phyloP scores from a whole-genome alignment of 73 alveolate species.

The Symbiodinium natans region DNA sequence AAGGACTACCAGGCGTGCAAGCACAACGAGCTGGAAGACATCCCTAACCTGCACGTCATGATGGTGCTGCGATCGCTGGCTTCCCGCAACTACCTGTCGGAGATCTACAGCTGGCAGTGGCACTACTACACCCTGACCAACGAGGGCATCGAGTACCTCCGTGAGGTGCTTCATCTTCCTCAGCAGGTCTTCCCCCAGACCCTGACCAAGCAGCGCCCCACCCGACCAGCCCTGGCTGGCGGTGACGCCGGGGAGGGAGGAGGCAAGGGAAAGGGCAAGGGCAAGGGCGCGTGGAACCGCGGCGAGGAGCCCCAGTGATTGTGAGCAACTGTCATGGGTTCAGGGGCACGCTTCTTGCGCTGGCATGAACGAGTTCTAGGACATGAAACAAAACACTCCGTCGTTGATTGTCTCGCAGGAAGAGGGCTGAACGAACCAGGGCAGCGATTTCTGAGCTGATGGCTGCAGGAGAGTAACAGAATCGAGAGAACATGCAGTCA shows the following conservation, averaged over 20 bases:
- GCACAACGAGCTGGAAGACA: slow-evolving; percentile 95
- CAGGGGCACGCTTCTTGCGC: neutral
- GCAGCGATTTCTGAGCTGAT: neutral
- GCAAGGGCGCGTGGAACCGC: slow-evolving; percentile 92
- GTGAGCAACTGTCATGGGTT: neutral
- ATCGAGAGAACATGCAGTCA: neutral
- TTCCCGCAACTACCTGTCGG: slow-evolving; percentile 95
- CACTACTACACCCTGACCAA: slow-evolving; percentile 96
- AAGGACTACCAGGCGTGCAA: slow-evolving; percentile 97
- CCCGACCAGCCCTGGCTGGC: slow-evolving; percentile 85
- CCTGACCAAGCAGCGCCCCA: slow-evolving; percentile 91
- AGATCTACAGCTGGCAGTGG: slow-evolving; percentile 96
- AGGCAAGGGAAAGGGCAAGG: slow-evolving; percentile 93
- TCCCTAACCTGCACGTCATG: slow-evolving; percentile 95
- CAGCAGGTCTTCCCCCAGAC: slow-evolving; percentile 95
- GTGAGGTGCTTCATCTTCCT: slow-evolving; percentile 96
- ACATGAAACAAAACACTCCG: too few relatives aligned
- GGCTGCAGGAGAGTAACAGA: neutral
- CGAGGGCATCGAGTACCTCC: slow-evolving; percentile 96
- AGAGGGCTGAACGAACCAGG: neutral
- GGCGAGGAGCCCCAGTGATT: neutral
- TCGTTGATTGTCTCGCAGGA: too few relatives aligned
- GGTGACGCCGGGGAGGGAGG: slow-evolving; percentile 47
- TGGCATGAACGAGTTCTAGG: too few relatives aligned
- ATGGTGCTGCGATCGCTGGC: slow-evolving; percentile 95